These are phyloP conservation scores for Phalaenopsis equestris DNA, from an alignment of 106 monocot species.

Conservation along the genomic window DNA sequence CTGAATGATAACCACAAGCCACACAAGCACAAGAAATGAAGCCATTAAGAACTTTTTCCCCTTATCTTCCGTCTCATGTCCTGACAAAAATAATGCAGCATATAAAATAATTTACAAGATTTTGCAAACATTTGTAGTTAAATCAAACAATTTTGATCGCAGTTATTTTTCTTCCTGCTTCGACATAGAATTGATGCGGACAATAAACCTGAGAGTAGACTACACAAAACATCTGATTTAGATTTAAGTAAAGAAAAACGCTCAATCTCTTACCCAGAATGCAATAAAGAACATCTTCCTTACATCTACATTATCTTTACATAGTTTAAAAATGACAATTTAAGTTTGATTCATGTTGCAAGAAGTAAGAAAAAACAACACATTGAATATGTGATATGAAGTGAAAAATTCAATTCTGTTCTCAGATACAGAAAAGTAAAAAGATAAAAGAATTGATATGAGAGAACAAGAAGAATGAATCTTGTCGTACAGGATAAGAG, in stretches of 20 bases:
- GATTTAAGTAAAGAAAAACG: background rate
- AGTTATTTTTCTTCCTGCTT: background rate
- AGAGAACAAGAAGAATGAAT: too few species aligned
- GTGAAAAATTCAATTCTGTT: too few species aligned
- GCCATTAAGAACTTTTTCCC: conserved; percentile 37
- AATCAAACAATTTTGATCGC: background rate
- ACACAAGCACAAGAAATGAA: conserved; percentile 52
- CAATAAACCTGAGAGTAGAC: too few species aligned
- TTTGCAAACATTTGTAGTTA: background rate
- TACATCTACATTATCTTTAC: too few species aligned
- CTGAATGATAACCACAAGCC: conserved; percentile 72
- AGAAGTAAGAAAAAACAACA: background rate
- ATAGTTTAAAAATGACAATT: too few species aligned
- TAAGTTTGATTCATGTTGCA: too few species aligned
- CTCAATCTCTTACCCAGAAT: background rate
- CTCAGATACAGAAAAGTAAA: too few species aligned
- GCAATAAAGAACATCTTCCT: background rate
- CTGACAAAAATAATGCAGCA: conserved; percentile 14
- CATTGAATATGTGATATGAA: too few species aligned
- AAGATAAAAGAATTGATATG: too few species aligned
- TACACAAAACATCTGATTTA: background rate
- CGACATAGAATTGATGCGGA: background rate
- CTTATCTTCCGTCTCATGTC: conserved; percentile 32
- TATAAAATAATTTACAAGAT: background rate
- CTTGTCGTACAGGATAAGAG: too few species aligned